Percentiles rank a stretch among this genome's conserved stretches.
Conservation (phyloP, 75 land plant species). For the Sequoiadendron giganteum region DNA sequence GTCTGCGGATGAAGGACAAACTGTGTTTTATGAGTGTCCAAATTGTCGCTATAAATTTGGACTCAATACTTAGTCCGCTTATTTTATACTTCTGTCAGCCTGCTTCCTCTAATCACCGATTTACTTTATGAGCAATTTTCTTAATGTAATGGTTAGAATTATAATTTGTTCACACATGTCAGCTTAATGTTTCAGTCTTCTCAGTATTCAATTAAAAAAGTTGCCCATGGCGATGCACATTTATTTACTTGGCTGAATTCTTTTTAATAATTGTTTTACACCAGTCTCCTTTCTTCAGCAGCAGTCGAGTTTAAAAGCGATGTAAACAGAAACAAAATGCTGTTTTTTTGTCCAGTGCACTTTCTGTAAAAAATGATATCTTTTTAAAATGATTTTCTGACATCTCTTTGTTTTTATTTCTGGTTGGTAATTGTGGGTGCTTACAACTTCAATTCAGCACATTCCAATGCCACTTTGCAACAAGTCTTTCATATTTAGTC, state of each 20-base stretch:
- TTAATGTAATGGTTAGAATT: neutral
- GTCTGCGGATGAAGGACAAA: conserved; percentile 86
- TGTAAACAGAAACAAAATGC: neutral
- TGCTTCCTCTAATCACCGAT: neutral
- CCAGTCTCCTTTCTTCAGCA: neutral
- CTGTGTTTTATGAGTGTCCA: conserved; percentile 80
- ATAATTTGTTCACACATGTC: neutral
- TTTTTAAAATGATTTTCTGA: neutral
- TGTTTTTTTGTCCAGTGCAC: neutral
- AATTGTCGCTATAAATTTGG: conserved; percentile 56
- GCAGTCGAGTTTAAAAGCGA: neutral
- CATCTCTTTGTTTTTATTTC: neutral
- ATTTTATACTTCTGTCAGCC: neutral
- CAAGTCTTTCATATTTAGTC: neutral
- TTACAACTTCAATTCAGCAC: neutral
- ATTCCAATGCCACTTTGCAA: neutral
- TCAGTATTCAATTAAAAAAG: neutral
- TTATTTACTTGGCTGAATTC: neutral
- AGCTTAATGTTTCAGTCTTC: neutral
- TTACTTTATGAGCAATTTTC: neutral
- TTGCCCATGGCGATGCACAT: neutral
- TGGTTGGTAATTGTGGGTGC: neutral
- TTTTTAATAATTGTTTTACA: neutral
- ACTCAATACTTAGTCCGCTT: conserved; percentile 31
- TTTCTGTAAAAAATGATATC: neutral